These are phyloP conservation scores for Cryomyces antarcticus DNA, from an alignment of 495 filamentous ascomycete species.

Conservation along the genomic window DNA sequence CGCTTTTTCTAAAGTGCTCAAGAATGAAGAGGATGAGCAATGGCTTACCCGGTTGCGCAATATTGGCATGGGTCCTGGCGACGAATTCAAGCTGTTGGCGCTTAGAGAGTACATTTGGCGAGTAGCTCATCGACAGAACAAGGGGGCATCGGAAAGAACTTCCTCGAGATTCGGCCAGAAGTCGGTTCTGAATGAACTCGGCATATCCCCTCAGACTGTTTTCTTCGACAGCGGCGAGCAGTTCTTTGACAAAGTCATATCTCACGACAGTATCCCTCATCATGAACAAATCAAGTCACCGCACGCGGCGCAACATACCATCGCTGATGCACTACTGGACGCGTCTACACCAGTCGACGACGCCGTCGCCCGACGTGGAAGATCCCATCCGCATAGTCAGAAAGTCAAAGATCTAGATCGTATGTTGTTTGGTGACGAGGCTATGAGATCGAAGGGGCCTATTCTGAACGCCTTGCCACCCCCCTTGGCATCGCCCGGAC, in stretches of 20 bases:
- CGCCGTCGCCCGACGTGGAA: slow-evolving; percentile 33
- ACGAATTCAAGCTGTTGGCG: slow-evolving; percentile 76
- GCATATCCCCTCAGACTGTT: slow-evolving; percentile 65
- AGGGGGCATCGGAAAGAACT: slow-evolving; percentile 23
- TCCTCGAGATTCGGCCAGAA: slow-evolving; percentile 41
- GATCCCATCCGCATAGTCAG: slow-evolving; percentile 27
- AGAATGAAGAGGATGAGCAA: slow-evolving; percentile 89
- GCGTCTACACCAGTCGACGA: slow-evolving; percentile 78
- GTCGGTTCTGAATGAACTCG: slow-evolving; percentile 46
- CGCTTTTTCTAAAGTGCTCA: slow-evolving; percentile 34
- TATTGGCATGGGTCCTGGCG: slow-evolving; percentile 61
- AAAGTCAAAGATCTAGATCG: not conserved
- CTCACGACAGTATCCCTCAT: slow-evolving; percentile 9
- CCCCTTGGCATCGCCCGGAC: not conserved
- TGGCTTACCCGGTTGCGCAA: slow-evolving; percentile 75
- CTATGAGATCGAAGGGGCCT: not conserved
- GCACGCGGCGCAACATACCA: slow-evolving; percentile 37
- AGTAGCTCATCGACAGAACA: slow-evolving; percentile 45
- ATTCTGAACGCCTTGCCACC: not conserved
- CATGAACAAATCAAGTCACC: not conserved
- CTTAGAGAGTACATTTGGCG: slow-evolving; percentile 88
- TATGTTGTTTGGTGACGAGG: not conserved
- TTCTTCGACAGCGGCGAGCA: slow-evolving; percentile 63
- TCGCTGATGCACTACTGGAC: slow-evolving; percentile 78
- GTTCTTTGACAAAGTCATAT: slow-evolving; percentile 18